Evolutionary conservation across 2,329 filamentous ascomycete genomes (phyloP), one percentile per base, ranked within the genome.

Genomic region (Penicillium sp.): DNA sequence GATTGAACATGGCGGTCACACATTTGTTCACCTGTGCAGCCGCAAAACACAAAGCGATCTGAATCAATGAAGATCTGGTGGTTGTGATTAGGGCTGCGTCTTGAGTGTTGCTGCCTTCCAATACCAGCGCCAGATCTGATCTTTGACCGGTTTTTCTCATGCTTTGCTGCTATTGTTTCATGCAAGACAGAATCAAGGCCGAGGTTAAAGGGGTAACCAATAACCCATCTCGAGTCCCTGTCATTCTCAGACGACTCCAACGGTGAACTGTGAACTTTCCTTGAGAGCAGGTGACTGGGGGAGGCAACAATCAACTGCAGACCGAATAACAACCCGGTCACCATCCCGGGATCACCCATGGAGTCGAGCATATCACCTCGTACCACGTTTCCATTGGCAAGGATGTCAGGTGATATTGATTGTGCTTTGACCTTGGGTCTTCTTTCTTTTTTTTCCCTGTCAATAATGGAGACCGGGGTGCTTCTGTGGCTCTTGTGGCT

Each of bases 381-480:
- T 60, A 59, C 54, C 57, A 60, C 58, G 58, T 60, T 59, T 58
- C 57, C 55, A 55, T 53, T 47, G 38, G 35, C 55, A 54, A 54
- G 57, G 52, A 56, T 59, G 42, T 50, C 45, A 56, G 46, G 51
- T 56, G 49, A 49, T 56, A 42, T 43, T 15, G 33, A 37, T 18
- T 39, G 42, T 37, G 47, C 49, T 52, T 47, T 41, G 53, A 47
- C 48, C 50, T 40, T 23, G 20, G 20, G 20, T 23, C 20, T 3
- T 23, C 20, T 23, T 23, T 23, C 23, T 18, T 39, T 15, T 44
- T 6, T 15, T 37, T 40, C 12, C 8, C 18, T 37, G 38, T 40
- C 23, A 25, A 24, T 25, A 40, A 7, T 27, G 38, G 3, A 24
- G 13, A 40, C 27, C 27, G 27, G 27, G 27, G 27, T 9, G 8